Evolutionary conservation across 768 basidiomycete genomes (phyloP), one percentile per base, ranked within the genome.

Genomic region (Mycena latifolia): DNA sequence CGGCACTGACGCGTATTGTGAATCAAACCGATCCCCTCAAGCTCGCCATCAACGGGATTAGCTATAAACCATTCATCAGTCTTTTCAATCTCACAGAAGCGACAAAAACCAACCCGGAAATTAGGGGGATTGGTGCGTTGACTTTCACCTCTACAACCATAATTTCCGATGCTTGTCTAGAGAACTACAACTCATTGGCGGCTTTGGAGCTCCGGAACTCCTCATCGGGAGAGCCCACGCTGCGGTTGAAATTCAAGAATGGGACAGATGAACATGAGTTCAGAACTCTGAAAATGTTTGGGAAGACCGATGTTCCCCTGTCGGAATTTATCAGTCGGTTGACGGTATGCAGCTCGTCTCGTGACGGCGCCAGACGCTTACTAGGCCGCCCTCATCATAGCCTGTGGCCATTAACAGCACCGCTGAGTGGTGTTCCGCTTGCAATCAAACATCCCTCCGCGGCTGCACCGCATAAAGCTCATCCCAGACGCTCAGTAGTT

Each of bases 1-100:
- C 76, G 27, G 78, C 80, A 11, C 76, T 89, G 22, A 73, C 79
- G 1, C 72, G 73, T 1, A 82, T 89, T 71, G 77, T 78, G 10
- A 80, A 83, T 61, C 48, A 71, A 7, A 77, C 77, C 12, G 78
- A 84, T 63, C 79, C 82, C 0, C 69, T 85, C 62, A 82, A 84
- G 69, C 62, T 89, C 58, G 74, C 74, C 56, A 79, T 84, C 67
- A 78, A 81, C n/a, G 84, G 82, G 22, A 79, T 84, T 55, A 79
- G 85, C 14, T 89, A 88, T 77, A 88, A 88, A 75, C 88, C 87
- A 0, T 85, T 88, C 73, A 48, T 87, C 45, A 85, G 84, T 14
- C 70, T 89, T 39, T 88, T 89, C 78, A 86, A 87, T 73, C 82
- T 89, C 82, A 87, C 85, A 0, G 79, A 82, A 14, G 77, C 84